phyloP scores from a whole-genome alignment of 176 grass and related monocot species.

The Alopecurus myosuroides region DNA sequence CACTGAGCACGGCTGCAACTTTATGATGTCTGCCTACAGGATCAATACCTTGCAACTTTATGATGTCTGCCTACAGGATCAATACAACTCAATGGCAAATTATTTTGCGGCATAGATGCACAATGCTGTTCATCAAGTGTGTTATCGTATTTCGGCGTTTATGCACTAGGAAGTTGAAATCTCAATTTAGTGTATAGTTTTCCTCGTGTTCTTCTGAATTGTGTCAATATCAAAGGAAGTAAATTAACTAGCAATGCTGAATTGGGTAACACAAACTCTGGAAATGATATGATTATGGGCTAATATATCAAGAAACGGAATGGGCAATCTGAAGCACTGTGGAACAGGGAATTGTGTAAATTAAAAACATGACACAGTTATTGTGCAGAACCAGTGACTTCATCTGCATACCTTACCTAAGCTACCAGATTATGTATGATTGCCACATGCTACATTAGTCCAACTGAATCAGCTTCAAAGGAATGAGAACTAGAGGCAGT shows the following conservation, averaged over 20 bases:
- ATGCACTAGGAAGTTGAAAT: neutral
- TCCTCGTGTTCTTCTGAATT: neutral
- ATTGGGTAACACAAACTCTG: slow-evolving; percentile 1
- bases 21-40: neutral
- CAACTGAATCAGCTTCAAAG: neutral
- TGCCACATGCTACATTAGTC: neutral
- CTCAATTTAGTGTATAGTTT: neutral
- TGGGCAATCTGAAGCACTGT: neutral
- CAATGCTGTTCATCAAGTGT: neutral
- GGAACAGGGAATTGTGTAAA: neutral
- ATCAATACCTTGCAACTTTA: too few species aligned
- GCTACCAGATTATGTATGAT: neutral
- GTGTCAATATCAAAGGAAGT: neutral
- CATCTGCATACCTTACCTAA: neutral
- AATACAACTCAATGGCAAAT: neutral
- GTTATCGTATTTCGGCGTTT: neutral
- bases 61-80: too few species aligned
- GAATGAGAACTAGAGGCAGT: neutral
- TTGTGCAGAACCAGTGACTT: neutral
- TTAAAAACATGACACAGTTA: neutral
- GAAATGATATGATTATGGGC: neutral
- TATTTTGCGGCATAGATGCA: neutral
- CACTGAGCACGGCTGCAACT: neutral
- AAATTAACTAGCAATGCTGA: neutral
- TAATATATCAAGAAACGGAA: neutral